Conservation (phyloP, 768 basidiomycete species). For the Amanita rimosa region DNA sequence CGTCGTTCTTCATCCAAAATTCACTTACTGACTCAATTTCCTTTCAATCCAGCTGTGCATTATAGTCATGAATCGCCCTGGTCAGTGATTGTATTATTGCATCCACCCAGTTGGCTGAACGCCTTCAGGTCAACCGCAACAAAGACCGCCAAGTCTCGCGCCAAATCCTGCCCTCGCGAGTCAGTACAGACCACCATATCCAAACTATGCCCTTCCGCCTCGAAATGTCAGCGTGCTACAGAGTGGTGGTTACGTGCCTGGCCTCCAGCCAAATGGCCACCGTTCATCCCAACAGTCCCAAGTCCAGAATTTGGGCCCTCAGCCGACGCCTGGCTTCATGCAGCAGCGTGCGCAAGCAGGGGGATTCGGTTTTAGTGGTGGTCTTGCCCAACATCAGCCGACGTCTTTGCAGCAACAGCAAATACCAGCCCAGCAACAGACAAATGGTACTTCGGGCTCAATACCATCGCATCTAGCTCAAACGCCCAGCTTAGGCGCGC, state of each 20-base stretch:
- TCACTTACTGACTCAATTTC: not conserved
- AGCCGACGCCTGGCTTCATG: slow-evolving; percentile 52
- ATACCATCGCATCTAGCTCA: slow-evolving; percentile 47
- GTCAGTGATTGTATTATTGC: slow-evolving; percentile 19
- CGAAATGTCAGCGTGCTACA: slow-evolving; percentile 42
- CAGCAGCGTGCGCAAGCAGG: slow-evolving; percentile 49
- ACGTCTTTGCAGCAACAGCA: slow-evolving; percentile 25
- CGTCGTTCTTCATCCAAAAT: not conserved
- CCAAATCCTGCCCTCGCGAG: slow-evolving; percentile 50
- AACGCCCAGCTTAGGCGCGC: slow-evolving; percentile 39
- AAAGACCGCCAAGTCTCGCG: slow-evolving; percentile 66
- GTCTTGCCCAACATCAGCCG: slow-evolving; percentile 39
- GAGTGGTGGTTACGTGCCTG: slow-evolving; percentile 38
- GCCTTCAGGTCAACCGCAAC: slow-evolving; percentile 63
- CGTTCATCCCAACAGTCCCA: slow-evolving; percentile 44
- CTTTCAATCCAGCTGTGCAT: slow-evolving; percentile 18
- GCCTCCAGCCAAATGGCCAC: slow-evolving; percentile 50
- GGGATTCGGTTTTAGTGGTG: slow-evolving; percentile 53
- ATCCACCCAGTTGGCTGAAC: slow-evolving; percentile 11
- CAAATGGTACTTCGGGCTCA: slow-evolving; percentile 39
- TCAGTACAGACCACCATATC: slow-evolving; percentile 51
- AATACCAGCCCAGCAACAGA: slow-evolving; percentile 35
- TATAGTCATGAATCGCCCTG: slow-evolving; percentile 50
- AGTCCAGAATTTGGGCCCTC: slow-evolving; percentile 43
- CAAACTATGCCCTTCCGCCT: slow-evolving; percentile 49